Evolutionary conservation across 257 asterid genomes (phyloP).

Genomic region (Gynochthodes officinalis): DNA sequence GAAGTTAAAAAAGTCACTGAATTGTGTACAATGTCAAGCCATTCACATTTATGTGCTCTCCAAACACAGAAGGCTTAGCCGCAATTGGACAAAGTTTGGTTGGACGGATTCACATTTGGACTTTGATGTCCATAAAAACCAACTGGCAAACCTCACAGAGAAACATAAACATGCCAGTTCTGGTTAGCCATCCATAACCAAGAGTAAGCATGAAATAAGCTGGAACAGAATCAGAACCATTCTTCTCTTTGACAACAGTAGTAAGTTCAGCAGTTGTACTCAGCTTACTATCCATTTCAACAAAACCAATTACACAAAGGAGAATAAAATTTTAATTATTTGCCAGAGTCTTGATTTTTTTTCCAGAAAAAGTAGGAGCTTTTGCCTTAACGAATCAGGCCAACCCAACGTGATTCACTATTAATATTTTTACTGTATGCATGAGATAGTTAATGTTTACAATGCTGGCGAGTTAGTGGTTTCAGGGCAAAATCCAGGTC

Average conservation of each 20-base stretch:
- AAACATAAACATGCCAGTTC: too few relatives aligned
- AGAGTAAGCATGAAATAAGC: too few relatives aligned
- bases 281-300: background rate
- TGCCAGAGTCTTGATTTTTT: too few relatives aligned
- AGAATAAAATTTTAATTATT: background rate
- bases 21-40: background rate
- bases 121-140: background rate
- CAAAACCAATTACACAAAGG: background rate
- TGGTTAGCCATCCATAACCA: too few relatives aligned
- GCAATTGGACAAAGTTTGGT: background rate
- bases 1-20: background rate
- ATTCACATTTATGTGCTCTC: background rate
- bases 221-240: background rate
- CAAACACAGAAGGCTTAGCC: background rate
- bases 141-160: background rate
- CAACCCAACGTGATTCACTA: too few relatives aligned
- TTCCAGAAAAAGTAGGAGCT: too few relatives aligned
- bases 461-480: background rate
- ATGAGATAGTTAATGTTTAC: background rate
- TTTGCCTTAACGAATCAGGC: too few relatives aligned
- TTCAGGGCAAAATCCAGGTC: background rate
- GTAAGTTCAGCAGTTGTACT: background rate
- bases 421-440: too few relatives aligned
- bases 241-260: too few relatives aligned
- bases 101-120: background rate